These are phyloP conservation scores for Diutina rugosa DNA, from an alignment of 1,139 yeast genomes.

Conservation along the genomic window DNA sequence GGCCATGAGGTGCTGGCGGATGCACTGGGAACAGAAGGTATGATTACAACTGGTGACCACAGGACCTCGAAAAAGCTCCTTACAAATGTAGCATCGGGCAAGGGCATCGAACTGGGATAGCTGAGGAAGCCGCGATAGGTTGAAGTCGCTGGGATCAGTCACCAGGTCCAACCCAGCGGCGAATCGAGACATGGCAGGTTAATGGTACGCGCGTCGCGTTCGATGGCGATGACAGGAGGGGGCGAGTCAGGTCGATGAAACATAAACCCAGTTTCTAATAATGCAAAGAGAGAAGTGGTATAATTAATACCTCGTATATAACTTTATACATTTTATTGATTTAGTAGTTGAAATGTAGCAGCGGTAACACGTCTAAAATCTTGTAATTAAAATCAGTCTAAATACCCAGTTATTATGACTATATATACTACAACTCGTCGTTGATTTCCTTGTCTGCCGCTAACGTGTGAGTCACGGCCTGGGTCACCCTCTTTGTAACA, in stretches of 20 bases:
- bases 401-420: neutral
- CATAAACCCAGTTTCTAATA: too few relatives aligned
- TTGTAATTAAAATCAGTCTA: too few relatives aligned
- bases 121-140: slow-evolving; percentile 35
- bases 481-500: neutral
- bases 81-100: slow-evolving; percentile 83
- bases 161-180: neutral
- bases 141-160: slow-evolving; percentile 66
- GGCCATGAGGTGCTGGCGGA: slow-evolving; percentile 52
- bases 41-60: slow-evolving; percentile 81
- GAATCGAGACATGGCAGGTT: neutral
- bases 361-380: too few relatives aligned
- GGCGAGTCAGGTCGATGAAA: neutral
- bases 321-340: too few relatives aligned
- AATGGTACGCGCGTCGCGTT: neutral
- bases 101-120: slow-evolving; percentile 54
- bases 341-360: too few relatives aligned
- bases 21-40: slow-evolving; percentile 84
- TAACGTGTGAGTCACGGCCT: neutral
- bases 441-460: neutral
- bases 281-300: too few relatives aligned
- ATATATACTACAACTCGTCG: neutral
- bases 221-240: neutral
- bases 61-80: slow-evolving; percentile 73
- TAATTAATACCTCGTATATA: too few relatives aligned